phyloP scores from a whole-genome alignment of 2,329 filamentous ascomycete species.

The Fusarium palustre region DNA sequence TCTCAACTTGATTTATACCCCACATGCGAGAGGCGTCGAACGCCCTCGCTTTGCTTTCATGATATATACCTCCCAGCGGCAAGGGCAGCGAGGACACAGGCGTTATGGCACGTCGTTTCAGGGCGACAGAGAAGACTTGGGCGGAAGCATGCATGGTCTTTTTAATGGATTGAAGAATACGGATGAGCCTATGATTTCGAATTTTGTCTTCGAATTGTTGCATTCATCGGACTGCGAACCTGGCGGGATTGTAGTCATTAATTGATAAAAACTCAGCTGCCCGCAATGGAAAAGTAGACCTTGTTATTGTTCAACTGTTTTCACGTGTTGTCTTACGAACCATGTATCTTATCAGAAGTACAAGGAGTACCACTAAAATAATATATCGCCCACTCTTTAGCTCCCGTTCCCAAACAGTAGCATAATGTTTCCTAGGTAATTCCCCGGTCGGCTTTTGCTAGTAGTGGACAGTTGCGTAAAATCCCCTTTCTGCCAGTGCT shows the following conservation, averaged over 20 bases:
- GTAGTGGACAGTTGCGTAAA: not conserved
- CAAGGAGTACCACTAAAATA: not conserved
- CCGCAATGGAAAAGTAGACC: conserved; percentile 44
- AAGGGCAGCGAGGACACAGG: conserved; percentile 39
- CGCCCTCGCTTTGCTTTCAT: conserved; percentile 43
- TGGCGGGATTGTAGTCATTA: conserved; percentile 25
- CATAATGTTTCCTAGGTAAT: not conserved
- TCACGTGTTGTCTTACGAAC: not conserved
- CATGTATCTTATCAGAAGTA: not conserved
- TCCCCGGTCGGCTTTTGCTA: not conserved
- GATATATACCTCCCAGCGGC: conserved; percentile 41
- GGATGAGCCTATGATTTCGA: conserved; percentile 13
- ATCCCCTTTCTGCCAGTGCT: not conserved
- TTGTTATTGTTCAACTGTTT: conserved; percentile 9
- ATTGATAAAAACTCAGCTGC: conserved; percentile 44
- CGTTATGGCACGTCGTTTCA: conserved; percentile 41
- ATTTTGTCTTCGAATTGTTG: not conserved
- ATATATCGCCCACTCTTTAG: not conserved
- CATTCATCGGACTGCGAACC: not conserved
- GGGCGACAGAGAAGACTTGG: conserved; percentile 20
- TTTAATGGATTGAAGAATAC: conserved; percentile 34
- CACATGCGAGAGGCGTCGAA: conserved; percentile 41
- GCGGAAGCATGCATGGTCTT: conserved; percentile 27
- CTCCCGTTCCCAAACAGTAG: not conserved
- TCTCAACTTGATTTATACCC: conserved; percentile 49